These are phyloP conservation scores for Cyberlindnera nakhonratchasimensis DNA, from an alignment of 805 yeast genomes.

Conservation along the genomic window DNA sequence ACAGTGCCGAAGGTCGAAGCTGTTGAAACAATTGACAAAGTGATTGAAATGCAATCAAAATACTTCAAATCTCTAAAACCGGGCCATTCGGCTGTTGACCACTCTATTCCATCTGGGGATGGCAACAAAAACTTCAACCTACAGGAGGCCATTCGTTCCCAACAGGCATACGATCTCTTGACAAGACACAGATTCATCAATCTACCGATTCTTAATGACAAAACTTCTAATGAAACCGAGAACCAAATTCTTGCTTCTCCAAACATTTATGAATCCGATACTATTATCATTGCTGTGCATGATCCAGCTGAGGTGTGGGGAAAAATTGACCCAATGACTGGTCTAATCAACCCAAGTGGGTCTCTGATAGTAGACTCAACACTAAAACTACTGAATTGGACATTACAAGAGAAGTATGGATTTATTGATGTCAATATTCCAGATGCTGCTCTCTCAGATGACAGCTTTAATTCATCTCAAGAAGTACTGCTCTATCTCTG, in stretches of 20 bases:
- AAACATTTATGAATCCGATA: conserved; percentile 57
- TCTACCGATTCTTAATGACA: conserved; percentile 57
- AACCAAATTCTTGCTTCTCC: conserved; percentile 72
- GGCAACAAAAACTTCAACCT: conserved; percentile 46
- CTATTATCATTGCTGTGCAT: conserved; percentile 70
- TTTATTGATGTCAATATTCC: conserved; percentile 84
- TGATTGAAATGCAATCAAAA: conserved; percentile 71
- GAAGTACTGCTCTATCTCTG: conserved; percentile 77
- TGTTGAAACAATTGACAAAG: conserved; percentile 76
- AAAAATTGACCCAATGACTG: conserved; percentile 71
- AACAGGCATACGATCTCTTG: conserved; percentile 59
- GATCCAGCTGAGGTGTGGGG: conserved; percentile 96
- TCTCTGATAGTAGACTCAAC: conserved; percentile 78
- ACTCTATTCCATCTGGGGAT: conserved; percentile 32
- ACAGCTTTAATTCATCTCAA: conserved; percentile 61
- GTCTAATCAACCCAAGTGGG: conserved; percentile 67
- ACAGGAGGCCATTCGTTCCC: conserved; percentile 71
- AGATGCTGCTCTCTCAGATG: conserved; percentile 38
- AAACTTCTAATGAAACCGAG: conserved; percentile 44
- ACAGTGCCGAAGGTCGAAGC: conserved; percentile 72
- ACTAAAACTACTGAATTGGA: conserved; percentile 67
- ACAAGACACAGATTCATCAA: conserved; percentile 55
- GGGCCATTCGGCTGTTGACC: conserved; percentile 45
- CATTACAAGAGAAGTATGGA: conserved; percentile 57
- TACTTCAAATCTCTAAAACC: conserved; percentile 86